Evolutionary conservation across 805 yeast species (phyloP).

Genomic region (Saccharomycopsis sp.): DNA sequence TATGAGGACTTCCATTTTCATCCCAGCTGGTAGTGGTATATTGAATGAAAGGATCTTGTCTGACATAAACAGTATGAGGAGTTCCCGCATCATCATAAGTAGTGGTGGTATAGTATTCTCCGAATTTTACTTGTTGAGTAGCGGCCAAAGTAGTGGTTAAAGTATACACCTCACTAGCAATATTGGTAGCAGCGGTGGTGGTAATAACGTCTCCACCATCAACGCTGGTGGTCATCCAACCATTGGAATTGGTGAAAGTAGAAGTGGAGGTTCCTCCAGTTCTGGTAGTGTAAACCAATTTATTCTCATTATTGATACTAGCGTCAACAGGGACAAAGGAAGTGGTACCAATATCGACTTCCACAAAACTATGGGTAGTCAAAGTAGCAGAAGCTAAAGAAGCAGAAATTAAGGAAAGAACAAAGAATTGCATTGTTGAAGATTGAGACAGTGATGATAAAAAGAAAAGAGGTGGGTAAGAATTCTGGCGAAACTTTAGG

Average conservation of each 20-base stretch:
- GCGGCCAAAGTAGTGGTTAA: constrained; percentile 9
- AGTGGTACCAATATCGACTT: constrained; percentile 11
- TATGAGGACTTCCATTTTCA: constrained; percentile 13
- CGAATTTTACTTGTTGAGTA: constrained; percentile 9
- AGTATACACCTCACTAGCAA: constrained; percentile 8
- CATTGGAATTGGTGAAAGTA: constrained; percentile 9
- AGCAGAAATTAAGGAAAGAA: not conserved
- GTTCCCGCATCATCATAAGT: constrained; percentile 13
- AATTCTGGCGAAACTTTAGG: too few species aligned
- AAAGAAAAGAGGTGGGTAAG: too few species aligned
- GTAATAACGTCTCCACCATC: constrained; percentile 13
- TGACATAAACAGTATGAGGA: constrained; percentile 5
- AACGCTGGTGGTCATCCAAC: constrained; percentile 10
- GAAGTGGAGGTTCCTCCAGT: constrained; percentile 10
- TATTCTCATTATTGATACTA: constrained; percentile 8
- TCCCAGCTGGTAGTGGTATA: constrained; percentile 15
- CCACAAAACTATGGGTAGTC: constrained; percentile 6
- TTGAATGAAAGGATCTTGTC: constrained; percentile 7
- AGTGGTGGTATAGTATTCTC: constrained; percentile 13
- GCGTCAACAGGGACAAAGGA: constrained; percentile 15
- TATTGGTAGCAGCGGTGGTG: constrained; percentile 15
- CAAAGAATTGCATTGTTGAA: constrained; percentile 1
- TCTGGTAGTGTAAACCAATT: constrained; percentile 14
- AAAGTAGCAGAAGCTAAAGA: constrained; percentile 2
- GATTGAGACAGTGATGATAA: not conserved